Percentiles rank a stretch among this genome's conserved stretches.
These are phyloP conservation scores for Hansenula anomala DNA, from an alignment of 1,139 yeast genomes.

Conservation along the genomic window DNA sequence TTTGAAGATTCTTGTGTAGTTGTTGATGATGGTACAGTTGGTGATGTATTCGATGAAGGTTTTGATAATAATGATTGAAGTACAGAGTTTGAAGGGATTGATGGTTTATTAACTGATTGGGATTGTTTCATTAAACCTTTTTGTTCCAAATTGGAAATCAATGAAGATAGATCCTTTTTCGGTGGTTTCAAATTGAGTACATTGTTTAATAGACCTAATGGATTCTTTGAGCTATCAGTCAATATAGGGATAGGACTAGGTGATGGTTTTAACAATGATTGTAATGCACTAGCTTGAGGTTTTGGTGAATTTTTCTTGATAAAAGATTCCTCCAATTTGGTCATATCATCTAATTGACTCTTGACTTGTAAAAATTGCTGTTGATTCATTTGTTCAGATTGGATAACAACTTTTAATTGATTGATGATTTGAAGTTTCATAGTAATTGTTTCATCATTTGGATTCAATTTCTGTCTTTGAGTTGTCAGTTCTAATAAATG, in stretches of 20 bases:
- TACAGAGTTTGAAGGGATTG: conserved; percentile 16
- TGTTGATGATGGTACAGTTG: background rate
- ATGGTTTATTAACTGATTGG: background rate
- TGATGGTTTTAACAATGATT: background rate
- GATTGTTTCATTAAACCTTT: conserved; percentile 13
- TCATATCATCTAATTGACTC: conserved; percentile 31
- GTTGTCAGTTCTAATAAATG: conserved; percentile 33
- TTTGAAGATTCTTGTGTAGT: background rate
- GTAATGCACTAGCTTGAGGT: background rate
- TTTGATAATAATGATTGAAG: conserved; percentile 13
- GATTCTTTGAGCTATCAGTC: conserved; percentile 1
- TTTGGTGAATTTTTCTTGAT: conserved; percentile 12
- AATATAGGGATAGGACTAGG: background rate
- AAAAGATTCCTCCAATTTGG: conserved; percentile 15
- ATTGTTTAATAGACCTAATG: conserved; percentile 7
- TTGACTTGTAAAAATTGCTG: conserved; percentile 35
- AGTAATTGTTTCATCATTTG: conserved; percentile 29
- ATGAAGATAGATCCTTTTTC: conserved; percentile 6
- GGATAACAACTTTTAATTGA: conserved; percentile 29
- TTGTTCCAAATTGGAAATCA: conserved; percentile 12
- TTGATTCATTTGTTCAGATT: conserved; percentile 31
- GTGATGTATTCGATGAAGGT: background rate
- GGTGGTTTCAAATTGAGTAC: conserved; percentile 9
- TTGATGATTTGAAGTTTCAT: conserved; percentile 28
- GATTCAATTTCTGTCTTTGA: conserved; percentile 31